Evolutionary conservation across 305 asterid genomes (phyloP).

Genomic region (Ajuga reptans): DNA sequence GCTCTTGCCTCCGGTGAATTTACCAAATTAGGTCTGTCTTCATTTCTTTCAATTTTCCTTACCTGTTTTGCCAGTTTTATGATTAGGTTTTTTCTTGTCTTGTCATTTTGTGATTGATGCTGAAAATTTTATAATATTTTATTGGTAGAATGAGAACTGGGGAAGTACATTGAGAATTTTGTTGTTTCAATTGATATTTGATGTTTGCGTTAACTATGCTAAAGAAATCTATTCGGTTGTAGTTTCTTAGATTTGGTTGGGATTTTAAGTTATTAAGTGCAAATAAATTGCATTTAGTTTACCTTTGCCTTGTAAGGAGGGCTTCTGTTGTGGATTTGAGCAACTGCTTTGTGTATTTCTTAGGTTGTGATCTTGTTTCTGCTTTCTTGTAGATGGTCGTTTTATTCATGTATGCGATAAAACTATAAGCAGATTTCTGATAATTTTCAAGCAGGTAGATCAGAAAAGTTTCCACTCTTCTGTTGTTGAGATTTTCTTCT

Average conservation of each 20-base stretch:
- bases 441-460: not conserved
- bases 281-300: not conserved
- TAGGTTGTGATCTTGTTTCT: not conserved
- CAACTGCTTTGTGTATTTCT: not conserved
- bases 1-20: constrained; percentile 81
- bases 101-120: not conserved
- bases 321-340: not conserved
- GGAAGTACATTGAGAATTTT: not conserved
- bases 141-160: not conserved
- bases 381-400: not conserved
- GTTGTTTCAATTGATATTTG: not conserved
- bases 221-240: not conserved
- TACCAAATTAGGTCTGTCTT: constrained; percentile 64
- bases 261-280: not conserved
- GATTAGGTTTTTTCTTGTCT: not conserved
- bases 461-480: not conserved
- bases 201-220: not conserved
- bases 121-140: not conserved
- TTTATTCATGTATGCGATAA: not conserved
- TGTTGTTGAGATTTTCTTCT: not conserved
- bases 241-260: constrained; percentile 7
- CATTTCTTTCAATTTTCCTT: not conserved
- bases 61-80: not conserved
- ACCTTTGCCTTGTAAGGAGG: not conserved
- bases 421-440: not conserved